Evolutionary conservation across 805 yeast genomes (phyloP), one percentile per base, ranked within the genome.

Genomic region (Teunomyces pallodes): DNA sequence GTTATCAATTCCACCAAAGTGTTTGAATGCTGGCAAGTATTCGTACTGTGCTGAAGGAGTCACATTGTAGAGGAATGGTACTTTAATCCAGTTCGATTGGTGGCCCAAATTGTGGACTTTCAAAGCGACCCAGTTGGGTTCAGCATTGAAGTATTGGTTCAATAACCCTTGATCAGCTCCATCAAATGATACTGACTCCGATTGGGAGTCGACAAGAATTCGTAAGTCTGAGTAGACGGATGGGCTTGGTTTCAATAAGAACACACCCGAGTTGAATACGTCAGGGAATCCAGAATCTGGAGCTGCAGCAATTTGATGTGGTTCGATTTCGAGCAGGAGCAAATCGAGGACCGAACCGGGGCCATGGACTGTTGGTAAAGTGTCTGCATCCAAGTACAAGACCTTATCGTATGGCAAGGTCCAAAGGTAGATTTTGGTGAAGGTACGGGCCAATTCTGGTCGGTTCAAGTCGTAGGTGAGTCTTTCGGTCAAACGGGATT

Each of bases 231-330:
- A 51, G 54, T 70, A 83, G 16, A 73, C 75, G 0, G 54, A 50
- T 1, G 52, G 35, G 54, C 72, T 69, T 3, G 96, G 96, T 31
- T 74, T 72, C 26, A 83, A 61, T 3, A 83, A 70, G 58, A 89
- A 72, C 16, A 89, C 80, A 3, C 96, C 96, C 29, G 90, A 80
- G 65, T 90, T 89, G 72, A 90, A 90, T 57, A 86, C 76, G 68
- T 90, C 96, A 0, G 96, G 96, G 87, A 95, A 90, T 10, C 96
- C 96, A n/a, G 81, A 74, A 67, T 90, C 96, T 0, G 95, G 87
- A 12, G 84, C 72, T 0, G 94, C 91, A 33, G 70, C 53, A 3
- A 79, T 64, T 46, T 64, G 56, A 33, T 53, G 41, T 43, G 51
- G 36, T 10, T 58, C 53, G 47, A 61, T 53, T 20, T 62, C 58